These are phyloP conservation scores for Fonsecaea erecta DNA, from an alignment of 2,329 filamentous ascomycete genomes.

Conservation along the genomic window DNA sequence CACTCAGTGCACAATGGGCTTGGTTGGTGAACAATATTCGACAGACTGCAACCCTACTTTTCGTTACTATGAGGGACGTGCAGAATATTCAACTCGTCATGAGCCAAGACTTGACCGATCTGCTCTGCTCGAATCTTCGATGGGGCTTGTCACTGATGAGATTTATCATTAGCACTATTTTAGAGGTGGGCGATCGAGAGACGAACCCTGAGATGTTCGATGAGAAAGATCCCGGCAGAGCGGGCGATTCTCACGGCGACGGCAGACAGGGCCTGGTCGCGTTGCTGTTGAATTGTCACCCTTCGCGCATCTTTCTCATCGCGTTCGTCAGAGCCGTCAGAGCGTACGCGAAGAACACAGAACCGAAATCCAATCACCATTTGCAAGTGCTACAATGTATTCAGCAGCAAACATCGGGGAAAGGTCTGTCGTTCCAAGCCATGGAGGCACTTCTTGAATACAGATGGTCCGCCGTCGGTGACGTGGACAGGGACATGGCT, in stretches of 20 bases:
- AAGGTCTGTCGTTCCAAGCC: constrained; percentile 33
- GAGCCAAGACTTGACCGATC: constrained; percentile 68
- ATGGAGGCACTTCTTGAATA: constrained; percentile 35
- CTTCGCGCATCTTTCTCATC: constrained; percentile 71
- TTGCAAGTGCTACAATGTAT: constrained; percentile 58
- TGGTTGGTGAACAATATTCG: constrained; percentile 37
- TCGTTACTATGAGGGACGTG: constrained; percentile 30
- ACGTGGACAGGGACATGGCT: constrained; percentile 32
- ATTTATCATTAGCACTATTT: constrained; percentile 61
- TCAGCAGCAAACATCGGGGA: constrained; percentile 37
- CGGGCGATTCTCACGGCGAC: constrained; percentile 33
- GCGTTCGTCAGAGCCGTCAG: constrained; percentile 51
- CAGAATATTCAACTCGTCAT: constrained; percentile 25
- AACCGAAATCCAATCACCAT: constrained; percentile 64
- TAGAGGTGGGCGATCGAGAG: constrained; percentile 48
- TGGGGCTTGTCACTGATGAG: constrained; percentile 74
- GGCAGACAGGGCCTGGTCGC: constrained; percentile 47
- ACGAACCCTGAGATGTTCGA: constrained; percentile 37
- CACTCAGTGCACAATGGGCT: constrained; percentile 34
- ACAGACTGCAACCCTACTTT: constrained; percentile 30
- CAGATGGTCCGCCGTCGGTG: constrained; percentile 38
- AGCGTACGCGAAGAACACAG: constrained; percentile 41
- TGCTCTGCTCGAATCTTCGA: constrained; percentile 73
- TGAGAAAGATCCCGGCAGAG: constrained; percentile 17
- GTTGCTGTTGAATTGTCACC: constrained; percentile 71